Conservation (phyloP, 768 basidiomycete genomes). For the Russula sp. region DNA sequence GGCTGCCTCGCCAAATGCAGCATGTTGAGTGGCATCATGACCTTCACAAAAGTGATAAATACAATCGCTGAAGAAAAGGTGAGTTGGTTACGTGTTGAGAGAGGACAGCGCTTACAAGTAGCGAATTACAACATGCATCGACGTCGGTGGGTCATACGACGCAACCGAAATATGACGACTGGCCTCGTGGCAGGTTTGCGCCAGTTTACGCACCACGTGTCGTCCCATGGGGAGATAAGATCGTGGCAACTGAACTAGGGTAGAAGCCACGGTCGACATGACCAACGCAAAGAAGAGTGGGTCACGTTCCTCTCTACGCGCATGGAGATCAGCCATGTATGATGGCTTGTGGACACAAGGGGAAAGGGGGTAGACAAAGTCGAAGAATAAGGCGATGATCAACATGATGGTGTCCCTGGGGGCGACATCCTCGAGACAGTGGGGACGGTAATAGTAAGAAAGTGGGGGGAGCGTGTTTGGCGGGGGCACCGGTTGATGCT, state of each 20-base stretch:
- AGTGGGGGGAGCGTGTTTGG: slow-evolving; percentile 49
- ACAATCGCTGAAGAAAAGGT: slow-evolving; percentile 48
- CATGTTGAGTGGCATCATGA: slow-evolving; percentile 80
- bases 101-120: slow-evolving; percentile 60
- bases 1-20: slow-evolving; percentile 80
- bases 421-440: slow-evolving; percentile 74
- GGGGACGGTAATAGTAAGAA: slow-evolving; percentile 65
- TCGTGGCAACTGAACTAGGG: slow-evolving; percentile 81
- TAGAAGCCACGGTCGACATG: slow-evolving; percentile 82
- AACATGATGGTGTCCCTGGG: slow-evolving; percentile 74
- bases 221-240: slow-evolving; percentile 86
- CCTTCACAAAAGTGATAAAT: slow-evolving; percentile 87
- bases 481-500: slow-evolving; percentile 44
- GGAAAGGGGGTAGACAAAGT: slow-evolving; percentile 87
- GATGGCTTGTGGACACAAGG: slow-evolving; percentile 89
- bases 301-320: slow-evolving; percentile 74
- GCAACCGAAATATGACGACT: slow-evolving; percentile 74
- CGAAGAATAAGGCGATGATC: slow-evolving; percentile 85
- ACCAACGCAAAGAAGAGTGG: slow-evolving; percentile 88
- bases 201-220: slow-evolving; percentile 74
- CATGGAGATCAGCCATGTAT: slow-evolving; percentile 83
- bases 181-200: slow-evolving; percentile 75
- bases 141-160: slow-evolving; percentile 77
- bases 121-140: slow-evolving; percentile 78
- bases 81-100: slow-evolving; percentile 3